Conservation (phyloP, 176 grass and related monocot genomes). For the Guadua angustifolia region DNA sequence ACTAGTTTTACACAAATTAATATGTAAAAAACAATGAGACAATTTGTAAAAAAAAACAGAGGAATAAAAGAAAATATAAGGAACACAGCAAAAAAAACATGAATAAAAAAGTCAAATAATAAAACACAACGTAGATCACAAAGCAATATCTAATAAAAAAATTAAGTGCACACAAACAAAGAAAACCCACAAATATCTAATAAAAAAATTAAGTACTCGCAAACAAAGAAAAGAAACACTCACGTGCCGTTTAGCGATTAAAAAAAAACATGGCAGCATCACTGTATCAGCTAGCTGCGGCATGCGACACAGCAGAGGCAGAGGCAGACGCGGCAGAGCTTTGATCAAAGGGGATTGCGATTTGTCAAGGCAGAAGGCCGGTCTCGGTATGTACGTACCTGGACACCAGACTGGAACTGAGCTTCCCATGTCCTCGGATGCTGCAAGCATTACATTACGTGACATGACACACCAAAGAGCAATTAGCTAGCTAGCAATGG, state of each 20-base stretch:
- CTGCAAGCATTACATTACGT: conserved; percentile 39
- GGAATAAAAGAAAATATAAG: too few relatives aligned
- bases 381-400: conserved; percentile 57
- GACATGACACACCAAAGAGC: not conserved
- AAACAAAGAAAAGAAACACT: too few relatives aligned
- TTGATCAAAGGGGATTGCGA: conserved; percentile 44
- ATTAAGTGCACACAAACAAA: too few relatives aligned
- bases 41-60: too few relatives aligned
- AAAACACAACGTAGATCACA: too few relatives aligned
- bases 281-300: conserved; percentile 4
- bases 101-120: too few relatives aligned
- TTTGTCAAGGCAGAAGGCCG: conserved; percentile 45
- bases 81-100: too few relatives aligned
- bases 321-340: conserved; percentile 16
- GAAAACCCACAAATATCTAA: too few relatives aligned
- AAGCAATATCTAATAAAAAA: too few relatives aligned
- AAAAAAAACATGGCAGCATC: conserved; percentile 30
- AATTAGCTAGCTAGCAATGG: not conserved
- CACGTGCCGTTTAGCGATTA: not conserved
- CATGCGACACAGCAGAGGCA: not conserved
- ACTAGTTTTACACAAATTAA: too few relatives aligned
- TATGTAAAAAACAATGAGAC: too few relatives aligned
- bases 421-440: conserved; percentile 98
- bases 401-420: conserved; percentile 90
- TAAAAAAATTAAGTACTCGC: too few relatives aligned